phyloP scores from a whole-genome alignment of 805 yeast genomes.

The Teunomyces kruisii region DNA sequence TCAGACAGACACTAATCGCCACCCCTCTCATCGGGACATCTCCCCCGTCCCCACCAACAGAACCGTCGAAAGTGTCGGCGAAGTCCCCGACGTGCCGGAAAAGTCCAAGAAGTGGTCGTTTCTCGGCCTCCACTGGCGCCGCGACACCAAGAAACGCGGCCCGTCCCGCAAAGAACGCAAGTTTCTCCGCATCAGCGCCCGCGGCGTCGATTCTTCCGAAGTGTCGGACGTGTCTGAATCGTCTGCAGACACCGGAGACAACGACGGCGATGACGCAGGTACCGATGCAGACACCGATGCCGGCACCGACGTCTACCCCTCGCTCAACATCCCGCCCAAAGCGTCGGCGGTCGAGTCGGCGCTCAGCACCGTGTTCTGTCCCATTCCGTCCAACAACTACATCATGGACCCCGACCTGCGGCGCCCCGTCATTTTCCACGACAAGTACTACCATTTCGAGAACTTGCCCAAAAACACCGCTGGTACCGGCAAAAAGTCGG shows the following conservation, averaged over 20 bases:
- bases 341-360: constrained; percentile 46
- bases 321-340: constrained; percentile 44
- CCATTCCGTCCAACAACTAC: constrained; percentile 35
- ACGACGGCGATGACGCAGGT: constrained; percentile 4
- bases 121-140: background rate
- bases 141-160: constrained; percentile 1
- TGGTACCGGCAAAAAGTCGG: background rate
- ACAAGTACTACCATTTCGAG: constrained; percentile 36
- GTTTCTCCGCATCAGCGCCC: constrained; percentile 18
- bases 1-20: too few relatives aligned
- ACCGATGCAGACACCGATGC: constrained; percentile 10
- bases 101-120: background rate
- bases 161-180: constrained; percentile 15
- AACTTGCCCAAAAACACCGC: constrained; percentile 23
- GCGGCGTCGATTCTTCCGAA: constrained; percentile 11
- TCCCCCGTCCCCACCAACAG: constrained; percentile 33
- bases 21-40: too few relatives aligned
- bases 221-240: too few relatives aligned
- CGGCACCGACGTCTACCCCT: background rate
- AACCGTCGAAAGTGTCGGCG: constrained; percentile 4
- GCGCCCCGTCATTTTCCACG: constrained; percentile 42
- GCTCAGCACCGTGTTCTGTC: constrained; percentile 37
- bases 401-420: constrained; percentile 35
- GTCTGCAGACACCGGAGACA: background rate
- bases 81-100: constrained; percentile 2